Evolutionary conservation across 2,329 filamentous ascomycete genomes (phyloP), one percentile per base, ranked within the genome.

Genomic region (Cryphonectria japonica): DNA sequence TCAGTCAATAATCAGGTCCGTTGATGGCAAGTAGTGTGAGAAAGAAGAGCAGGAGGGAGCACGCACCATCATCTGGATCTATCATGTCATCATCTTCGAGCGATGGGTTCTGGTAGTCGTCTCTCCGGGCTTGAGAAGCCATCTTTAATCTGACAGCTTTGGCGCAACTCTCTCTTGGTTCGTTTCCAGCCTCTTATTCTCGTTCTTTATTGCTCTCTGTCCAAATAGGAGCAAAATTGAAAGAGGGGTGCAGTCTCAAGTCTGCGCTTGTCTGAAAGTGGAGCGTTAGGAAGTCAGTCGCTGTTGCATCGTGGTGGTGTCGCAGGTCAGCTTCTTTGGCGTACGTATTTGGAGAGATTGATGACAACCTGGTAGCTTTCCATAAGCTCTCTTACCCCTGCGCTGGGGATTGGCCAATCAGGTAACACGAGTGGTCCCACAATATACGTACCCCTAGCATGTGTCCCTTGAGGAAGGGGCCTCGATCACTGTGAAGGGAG

Each of bases 1-100:
- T 37, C 43, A 1, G 39, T 63, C 26, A 63, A 39, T 39, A 62
- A 39, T 14, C 37, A 32, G 14, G 26, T 43, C 8, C 5, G 7
- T 1, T 16, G 13, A 52, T 70, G 13, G 65, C 70, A 43, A 71
- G 66, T 13, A 22, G 22, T 32, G 39, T 26, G 57, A 54, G 50
- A 11, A 6, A 1, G 43, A 46, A 0, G 19, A 8, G 59, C 8
- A 13, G 5, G 68, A 62, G 73, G 78, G 37, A 64, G 19, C 34
- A 68, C 82, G 76, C 82, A 93, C 92, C 91, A 82, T 94, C 91
- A 84, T 94, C 92, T 3, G 91, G 91, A 76, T 95, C 92, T 81
- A 95, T 93, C 77, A 94, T 82, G 76, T 94, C 91, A 76, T 92
- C 88, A 64, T 88, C 84, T 62, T 83, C 78, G 73, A 91, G 82